Conservation (phyloP, 2,329 filamentous ascomycete genomes). For the Apiospora saccharicola region DNA sequence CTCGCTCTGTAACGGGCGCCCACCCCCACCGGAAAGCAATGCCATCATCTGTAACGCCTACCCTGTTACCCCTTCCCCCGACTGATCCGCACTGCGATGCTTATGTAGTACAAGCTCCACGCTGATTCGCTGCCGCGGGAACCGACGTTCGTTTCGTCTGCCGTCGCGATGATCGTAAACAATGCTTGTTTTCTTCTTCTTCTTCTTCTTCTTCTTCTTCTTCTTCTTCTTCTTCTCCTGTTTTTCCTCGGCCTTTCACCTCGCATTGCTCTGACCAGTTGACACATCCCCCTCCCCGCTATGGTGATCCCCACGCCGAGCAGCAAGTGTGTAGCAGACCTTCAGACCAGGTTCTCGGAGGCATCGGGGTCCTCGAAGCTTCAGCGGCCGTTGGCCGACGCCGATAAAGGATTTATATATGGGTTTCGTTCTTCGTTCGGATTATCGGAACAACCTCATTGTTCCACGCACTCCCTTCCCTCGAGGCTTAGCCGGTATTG, state of each 20-base stretch:
- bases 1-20: not conserved
- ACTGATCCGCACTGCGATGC: not conserved
- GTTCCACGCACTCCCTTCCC: not conserved
- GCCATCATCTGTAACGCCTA: slow-evolving; percentile 11
- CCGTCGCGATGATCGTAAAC: not conserved
- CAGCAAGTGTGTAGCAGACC: not conserved
- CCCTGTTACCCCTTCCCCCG: not conserved
- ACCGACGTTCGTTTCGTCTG: not conserved
- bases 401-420: too few species aligned
- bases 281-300: not conserved
- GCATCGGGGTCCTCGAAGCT: too few species aligned
- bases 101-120: slow-evolving; percentile 12
- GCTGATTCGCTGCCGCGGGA: not conserved
- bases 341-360: too few species aligned
- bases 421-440: not conserved
- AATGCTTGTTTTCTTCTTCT: not conserved
- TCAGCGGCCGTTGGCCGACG: too few species aligned
- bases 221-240: too few species aligned
- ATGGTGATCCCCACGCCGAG: not conserved
- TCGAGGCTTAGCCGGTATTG: not conserved
- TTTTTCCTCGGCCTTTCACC: not conserved
- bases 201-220: not conserved
- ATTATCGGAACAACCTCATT: not conserved
- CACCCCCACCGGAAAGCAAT: not conserved
- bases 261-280: not conserved